A percentile compares a stretch with the other conserved stretches of the same genome.
Evolutionary conservation across 768 basidiomycete species (phyloP).

Genomic region (Russula vinacea): DNA sequence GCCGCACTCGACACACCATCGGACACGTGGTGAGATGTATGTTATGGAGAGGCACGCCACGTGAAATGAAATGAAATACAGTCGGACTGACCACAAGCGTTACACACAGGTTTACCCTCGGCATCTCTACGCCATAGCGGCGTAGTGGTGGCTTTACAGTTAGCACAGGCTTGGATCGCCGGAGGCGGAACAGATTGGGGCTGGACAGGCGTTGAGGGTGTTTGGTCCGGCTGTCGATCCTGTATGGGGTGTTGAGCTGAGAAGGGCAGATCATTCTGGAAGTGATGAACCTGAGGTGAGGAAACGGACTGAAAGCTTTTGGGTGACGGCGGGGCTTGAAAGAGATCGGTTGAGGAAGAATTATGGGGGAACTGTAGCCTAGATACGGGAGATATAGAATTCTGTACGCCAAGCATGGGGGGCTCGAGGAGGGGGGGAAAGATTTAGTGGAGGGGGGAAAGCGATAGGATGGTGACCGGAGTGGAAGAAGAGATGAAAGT

Average conservation of each 20-base stretch:
- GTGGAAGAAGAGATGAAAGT: conserved; percentile 20
- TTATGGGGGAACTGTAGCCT: conserved; percentile 28
- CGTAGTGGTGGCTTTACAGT: conserved; percentile 74
- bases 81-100: conserved; percentile 76
- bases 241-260: conserved; percentile 18
- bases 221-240: conserved; percentile 23
- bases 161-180: conserved; percentile 47
- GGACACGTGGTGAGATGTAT: conserved; percentile 40
- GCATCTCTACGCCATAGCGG: conserved; percentile 83
- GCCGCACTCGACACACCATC: conserved; percentile 19
- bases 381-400: conserved; percentile 27
- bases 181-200: conserved; percentile 12
- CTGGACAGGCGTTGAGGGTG: conserved; percentile 21
- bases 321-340: conserved; percentile 25
- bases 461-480: conserved; percentile 18
- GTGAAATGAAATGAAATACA: conserved; percentile 37
- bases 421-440: neutral
- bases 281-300: conserved; percentile 23
- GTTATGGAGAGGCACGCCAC: conserved; percentile 34
- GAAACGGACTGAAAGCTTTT: conserved; percentile 23
- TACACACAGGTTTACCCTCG: conserved; percentile 82
- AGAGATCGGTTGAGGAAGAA: conserved; percentile 24
- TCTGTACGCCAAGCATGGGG: conserved; percentile 27
- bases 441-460: conserved; percentile 1
- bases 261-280: conserved; percentile 24